Evolutionary conservation across 768 basidiomycete genomes (phyloP), one percentile per base, ranked within the genome.

Genomic region (Hericium alpestre): DNA sequence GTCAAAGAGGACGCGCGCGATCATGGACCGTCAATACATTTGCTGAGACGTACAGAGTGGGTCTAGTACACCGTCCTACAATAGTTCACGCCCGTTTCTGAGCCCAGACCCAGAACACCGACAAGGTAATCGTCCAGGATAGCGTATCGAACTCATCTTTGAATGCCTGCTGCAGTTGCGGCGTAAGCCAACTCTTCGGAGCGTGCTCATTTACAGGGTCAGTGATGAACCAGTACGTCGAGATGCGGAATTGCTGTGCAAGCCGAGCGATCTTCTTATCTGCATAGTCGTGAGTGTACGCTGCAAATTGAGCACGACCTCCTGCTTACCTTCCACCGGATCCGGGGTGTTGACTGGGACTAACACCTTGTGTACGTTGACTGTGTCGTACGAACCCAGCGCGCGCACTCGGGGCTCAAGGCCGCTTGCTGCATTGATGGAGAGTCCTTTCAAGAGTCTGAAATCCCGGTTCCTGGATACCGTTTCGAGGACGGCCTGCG

Each of bases 1-100:
- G 74, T 89, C 52, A 84, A 76, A 68, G 83, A 85, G 63, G 82
- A 82, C 61, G 86, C 85, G 54, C 64, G 88, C 69, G 79, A 71
- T 64, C 72, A 78, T 62, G 87, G 87, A 32, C 32, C 32, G 9
- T 9, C 32, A 32, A 32, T 8, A 32, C 9, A 10, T 32, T 32
- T 32, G 32, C 32, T 2, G 6, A 7, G 32, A 10, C 32, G 2
- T 6, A 32, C 32, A 32, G 32, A 6, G 32, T 7, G 8, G 4
- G 9, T 10, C 32, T 32, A 8, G 9, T 32, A 32, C 8, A 32
- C 32, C 8, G 32, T 32, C 32, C 4, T 32, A 32, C 7, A 32
- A 32, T 7, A 10, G 8, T 32, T 54, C 38, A 60, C 23, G 37
- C 51, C 15, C 50, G 46, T 32, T 51, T 61, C 23, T 25, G 38